Evolutionary conservation across 768 basidiomycete genomes (phyloP).

Genomic region (Lactarius vividus): DNA sequence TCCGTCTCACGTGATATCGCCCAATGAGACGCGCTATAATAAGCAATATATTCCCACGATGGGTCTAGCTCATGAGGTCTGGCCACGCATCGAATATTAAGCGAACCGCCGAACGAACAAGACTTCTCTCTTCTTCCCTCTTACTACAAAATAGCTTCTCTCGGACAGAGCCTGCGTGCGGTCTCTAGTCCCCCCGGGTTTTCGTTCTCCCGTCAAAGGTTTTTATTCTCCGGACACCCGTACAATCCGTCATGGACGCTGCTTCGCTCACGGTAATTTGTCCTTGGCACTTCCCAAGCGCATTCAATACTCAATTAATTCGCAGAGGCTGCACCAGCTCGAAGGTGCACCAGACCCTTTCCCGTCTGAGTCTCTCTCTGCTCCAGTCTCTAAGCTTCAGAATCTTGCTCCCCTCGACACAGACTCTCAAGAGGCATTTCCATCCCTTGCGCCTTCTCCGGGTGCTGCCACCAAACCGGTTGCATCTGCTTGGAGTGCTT

Average conservation of each 20-base stretch:
- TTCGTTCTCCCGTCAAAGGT: constrained; percentile 57
- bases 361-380: constrained; percentile 56
- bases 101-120: constrained; percentile 10
- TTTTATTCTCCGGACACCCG: constrained; percentile 62
- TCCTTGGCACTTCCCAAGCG: background rate
- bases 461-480: constrained; percentile 45
- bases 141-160: constrained; percentile 2
- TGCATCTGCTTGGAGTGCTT: constrained; percentile 59
- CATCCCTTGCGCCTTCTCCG: constrained; percentile 69
- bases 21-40: too few relatives aligned
- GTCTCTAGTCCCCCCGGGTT: constrained; percentile 33
- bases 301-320: constrained; percentile 2
- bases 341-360: constrained; percentile 93
- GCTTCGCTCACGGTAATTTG: constrained; percentile 80
- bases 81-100: constrained; percentile 4
- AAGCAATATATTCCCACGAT: constrained; percentile 10
- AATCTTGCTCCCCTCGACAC: constrained; percentile 58
- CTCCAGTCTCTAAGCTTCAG: constrained; percentile 35
- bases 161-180: constrained; percentile 25
- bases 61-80: background rate
- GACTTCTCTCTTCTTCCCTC: constrained; percentile 9
- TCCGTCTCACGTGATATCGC: background rate
- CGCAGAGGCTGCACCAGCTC: constrained; percentile 70
- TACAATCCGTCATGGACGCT: constrained; percentile 46
- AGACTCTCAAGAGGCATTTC: constrained; percentile 81